A percentile compares a stretch with the other conserved stretches of the same genome.
phyloP scores from a whole-genome alignment of 177 flowering plant genomes.

The Telopea speciosissima region DNA sequence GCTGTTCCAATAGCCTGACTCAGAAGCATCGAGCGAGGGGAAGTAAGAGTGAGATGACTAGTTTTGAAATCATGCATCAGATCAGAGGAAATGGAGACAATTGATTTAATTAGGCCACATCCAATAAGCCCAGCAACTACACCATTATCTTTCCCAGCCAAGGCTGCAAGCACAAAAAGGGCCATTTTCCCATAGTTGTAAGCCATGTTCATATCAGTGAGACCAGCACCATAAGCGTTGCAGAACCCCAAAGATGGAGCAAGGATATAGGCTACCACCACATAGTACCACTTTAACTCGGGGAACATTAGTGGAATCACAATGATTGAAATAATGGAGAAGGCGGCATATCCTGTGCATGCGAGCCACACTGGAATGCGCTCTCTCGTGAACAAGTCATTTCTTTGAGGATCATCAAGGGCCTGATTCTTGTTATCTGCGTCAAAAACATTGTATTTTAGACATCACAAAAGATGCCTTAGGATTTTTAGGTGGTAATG shows the following conservation, averaged over 20 bases:
- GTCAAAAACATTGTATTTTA: neutral
- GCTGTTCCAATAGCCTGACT: constrained; percentile 20
- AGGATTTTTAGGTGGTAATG: neutral
- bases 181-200: constrained; percentile 23
- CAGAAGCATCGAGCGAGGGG: constrained; percentile 19
- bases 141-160: constrained; percentile 17
- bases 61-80: constrained; percentile 22
- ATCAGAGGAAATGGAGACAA: constrained; percentile 20
- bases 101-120: constrained; percentile 22
- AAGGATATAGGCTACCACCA: constrained; percentile 16
- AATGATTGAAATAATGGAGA: constrained; percentile 13
- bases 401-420: neutral
- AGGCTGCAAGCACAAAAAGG: constrained; percentile 16
- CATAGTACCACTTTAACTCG: constrained; percentile 21
- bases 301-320: constrained; percentile 16
- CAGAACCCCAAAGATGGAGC: constrained; percentile 24
- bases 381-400: constrained; percentile 1
- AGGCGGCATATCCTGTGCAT: constrained; percentile 3
- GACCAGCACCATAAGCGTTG: constrained; percentile 27
- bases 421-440: neutral
- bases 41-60: constrained; percentile 18
- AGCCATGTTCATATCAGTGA: constrained; percentile 14
- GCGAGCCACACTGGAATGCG: constrained; percentile 7
- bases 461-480: neutral
- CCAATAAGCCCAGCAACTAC: constrained; percentile 26